phyloP scores from a whole-genome alignment of 768 basidiomycete species.

The Pisolithus albus region DNA sequence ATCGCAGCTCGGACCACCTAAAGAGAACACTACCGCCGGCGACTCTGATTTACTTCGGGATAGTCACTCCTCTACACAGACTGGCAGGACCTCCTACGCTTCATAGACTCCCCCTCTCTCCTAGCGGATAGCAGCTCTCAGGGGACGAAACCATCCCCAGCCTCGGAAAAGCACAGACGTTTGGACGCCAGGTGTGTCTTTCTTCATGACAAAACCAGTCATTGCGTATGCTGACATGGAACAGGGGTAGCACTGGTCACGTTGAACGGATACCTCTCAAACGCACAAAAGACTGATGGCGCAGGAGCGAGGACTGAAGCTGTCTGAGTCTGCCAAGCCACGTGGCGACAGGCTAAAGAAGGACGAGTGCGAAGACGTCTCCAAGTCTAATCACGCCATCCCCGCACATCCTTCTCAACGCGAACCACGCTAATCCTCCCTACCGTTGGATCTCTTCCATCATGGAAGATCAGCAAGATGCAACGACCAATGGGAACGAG shows the following conservation, averaged over 20 bases:
- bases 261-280: background rate
- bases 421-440: background rate
- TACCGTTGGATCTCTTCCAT: background rate
- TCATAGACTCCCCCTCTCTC: background rate
- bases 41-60: background rate
- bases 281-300: background rate
- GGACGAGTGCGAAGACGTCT: background rate
- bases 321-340: background rate
- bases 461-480: background rate
- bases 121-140: background rate
- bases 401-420: background rate
- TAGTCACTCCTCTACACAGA: background rate
- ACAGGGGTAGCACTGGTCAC: background rate
- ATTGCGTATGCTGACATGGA: background rate
- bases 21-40: background rate
- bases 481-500: background rate
- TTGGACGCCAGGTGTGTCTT: background rate
- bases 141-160: background rate
- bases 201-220: background rate
- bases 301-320: background rate
- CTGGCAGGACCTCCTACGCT: background rate
- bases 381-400: background rate
- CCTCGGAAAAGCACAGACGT: background rate
- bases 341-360: background rate
- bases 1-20: background rate